phyloP scores from a whole-genome alignment of 2,329 filamentous ascomycete species.

The Fusarium xyrophilum region DNA sequence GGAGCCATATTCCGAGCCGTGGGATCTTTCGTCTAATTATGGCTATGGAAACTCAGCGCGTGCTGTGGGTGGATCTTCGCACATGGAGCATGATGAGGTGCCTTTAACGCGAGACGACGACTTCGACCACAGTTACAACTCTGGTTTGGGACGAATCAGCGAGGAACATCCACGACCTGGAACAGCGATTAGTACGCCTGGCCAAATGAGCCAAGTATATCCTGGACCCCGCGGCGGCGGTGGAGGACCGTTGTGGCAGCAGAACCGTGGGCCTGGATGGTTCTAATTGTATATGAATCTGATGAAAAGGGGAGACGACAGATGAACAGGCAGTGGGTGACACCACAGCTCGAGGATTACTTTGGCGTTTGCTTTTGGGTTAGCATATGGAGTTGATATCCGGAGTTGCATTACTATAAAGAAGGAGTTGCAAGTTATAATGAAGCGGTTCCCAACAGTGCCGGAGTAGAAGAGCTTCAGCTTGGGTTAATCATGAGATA shows the following conservation, averaged over 20 bases:
- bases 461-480: slow-evolving; percentile 14
- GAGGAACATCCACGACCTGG: slow-evolving; percentile 43
- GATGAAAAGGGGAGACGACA: slow-evolving; percentile 1
- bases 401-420: slow-evolving; percentile 24
- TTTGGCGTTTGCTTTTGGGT: slow-evolving; percentile 1
- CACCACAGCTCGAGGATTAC: not conserved
- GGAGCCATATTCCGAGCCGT: slow-evolving; percentile 31
- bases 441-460: slow-evolving; percentile 1
- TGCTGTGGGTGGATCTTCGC: slow-evolving; percentile 37
- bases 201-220: slow-evolving; percentile 32
- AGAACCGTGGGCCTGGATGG: slow-evolving; percentile 57
- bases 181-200: slow-evolving; percentile 32
- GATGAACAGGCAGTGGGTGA: slow-evolving; percentile 1
- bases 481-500: slow-evolving; percentile 26
- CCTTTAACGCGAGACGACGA: slow-evolving; percentile 54
- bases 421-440: slow-evolving; percentile 1
- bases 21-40: slow-evolving; percentile 26
- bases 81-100: slow-evolving; percentile 46
- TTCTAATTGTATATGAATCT: slow-evolving; percentile 47
- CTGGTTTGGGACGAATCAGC: slow-evolving; percentile 49
- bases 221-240: slow-evolving; percentile 39
- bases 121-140: slow-evolving; percentile 52
- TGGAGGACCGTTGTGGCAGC: slow-evolving; percentile 60
- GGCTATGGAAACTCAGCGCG: slow-evolving; percentile 19
- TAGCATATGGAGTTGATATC: slow-evolving; percentile 28